These are phyloP conservation scores for Gonium pectorale DNA, from an alignment of 139 green algal genomes.

Conservation along the genomic window DNA sequence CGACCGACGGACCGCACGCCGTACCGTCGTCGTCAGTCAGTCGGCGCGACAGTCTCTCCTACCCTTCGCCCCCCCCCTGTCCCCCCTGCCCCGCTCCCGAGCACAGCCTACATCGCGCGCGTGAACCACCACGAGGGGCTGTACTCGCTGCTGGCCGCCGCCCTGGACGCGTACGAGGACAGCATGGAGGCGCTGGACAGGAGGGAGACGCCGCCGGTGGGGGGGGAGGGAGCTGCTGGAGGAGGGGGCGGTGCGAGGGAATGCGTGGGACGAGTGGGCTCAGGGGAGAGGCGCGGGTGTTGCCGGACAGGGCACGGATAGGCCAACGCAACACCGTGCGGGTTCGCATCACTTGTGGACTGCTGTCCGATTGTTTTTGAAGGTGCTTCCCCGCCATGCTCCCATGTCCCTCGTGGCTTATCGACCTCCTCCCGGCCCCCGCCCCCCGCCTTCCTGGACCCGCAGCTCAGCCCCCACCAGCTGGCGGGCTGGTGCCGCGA, in stretches of 20 bases:
- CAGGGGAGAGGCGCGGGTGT: not conserved
- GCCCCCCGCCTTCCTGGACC: not conserved
- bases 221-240: not conserved
- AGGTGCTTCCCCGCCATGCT: no score
- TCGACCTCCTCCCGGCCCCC: not conserved
- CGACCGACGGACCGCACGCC: no score
- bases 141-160: constrained; percentile 45
- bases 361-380: no score
- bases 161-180: constrained; percentile 11
- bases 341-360: not conserved
- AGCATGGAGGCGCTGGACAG: not conserved
- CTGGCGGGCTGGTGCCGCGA: constrained; percentile 46
- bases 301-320: not conserved
- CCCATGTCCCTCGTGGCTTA: not conserved
- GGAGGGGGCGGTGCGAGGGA: not conserved
- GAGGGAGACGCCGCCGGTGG: constrained; percentile 8
- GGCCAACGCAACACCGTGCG: not conserved
- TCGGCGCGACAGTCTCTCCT: no score
- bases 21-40: no score
- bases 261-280: not conserved
- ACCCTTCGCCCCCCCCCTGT: not conserved
- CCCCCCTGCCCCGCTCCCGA: not conserved
- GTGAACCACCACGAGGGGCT: constrained; percentile 66
- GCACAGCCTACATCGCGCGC: constrained; percentile 50
- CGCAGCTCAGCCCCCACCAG: constrained; percentile 1